Conservation (phyloP, 2,329 filamentous ascomycete species). For the Pseudogymnoascus verrucosus region DNA sequence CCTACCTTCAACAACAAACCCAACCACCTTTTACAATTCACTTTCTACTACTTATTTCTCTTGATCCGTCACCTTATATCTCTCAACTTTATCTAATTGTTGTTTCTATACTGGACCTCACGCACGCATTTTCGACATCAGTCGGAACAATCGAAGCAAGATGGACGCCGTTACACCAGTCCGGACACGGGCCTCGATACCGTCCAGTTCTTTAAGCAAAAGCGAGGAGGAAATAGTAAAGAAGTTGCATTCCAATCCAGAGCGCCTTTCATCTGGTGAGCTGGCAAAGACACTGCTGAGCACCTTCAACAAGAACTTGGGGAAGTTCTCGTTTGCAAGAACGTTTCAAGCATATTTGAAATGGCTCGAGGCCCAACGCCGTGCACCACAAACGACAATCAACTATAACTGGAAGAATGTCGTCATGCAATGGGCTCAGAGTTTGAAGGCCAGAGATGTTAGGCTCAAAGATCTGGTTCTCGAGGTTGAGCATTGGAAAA, state of each 20-base stretch:
- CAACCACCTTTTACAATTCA: neutral
- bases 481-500: conserved; percentile 17
- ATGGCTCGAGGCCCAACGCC: conserved; percentile 23
- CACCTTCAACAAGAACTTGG: conserved; percentile 16
- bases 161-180: neutral
- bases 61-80: neutral
- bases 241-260: neutral
- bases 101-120: neutral
- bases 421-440: conserved; percentile 20
- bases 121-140: neutral
- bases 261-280: conserved; percentile 14
- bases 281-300: conserved; percentile 17
- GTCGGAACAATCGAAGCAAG: neutral
- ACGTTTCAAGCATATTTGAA: conserved; percentile 19
- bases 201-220: neutral
- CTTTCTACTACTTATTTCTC: neutral
- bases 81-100: neutral
- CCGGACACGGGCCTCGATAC: neutral
- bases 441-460: conserved; percentile 17
- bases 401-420: conserved; percentile 20
- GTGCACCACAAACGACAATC: conserved; percentile 9
- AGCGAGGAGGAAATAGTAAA: neutral
- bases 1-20: neutral
- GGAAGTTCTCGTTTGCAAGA: conserved; percentile 9
- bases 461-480: conserved; percentile 12